A percentile compares a stretch with the other conserved stretches of the same genome.
These are phyloP conservation scores for Mycena galopus DNA, from an alignment of 768 basidiomycete species.

Conservation along the genomic window DNA sequence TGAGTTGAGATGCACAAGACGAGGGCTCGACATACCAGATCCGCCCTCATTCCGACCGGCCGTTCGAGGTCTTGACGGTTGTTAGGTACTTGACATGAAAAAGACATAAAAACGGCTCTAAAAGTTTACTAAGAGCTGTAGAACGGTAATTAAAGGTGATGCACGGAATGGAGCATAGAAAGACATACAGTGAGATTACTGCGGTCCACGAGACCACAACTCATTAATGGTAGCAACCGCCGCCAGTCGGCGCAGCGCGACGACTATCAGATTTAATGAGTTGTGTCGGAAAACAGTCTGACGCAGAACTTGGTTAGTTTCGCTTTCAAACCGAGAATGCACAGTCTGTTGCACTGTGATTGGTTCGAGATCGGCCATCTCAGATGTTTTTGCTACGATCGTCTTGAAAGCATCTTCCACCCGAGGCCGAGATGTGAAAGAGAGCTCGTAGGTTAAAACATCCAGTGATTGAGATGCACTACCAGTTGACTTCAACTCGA, in stretches of 20 bases:
- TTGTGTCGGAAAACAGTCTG: not conserved
- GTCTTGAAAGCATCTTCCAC: too few relatives aligned
- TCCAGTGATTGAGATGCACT: too few relatives aligned
- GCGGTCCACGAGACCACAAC: constrained; percentile 19
- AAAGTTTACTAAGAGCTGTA: constrained; percentile 1
- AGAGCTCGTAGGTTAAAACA: not conserved
- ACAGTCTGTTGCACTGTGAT: not conserved
- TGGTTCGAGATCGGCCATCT: too few relatives aligned
- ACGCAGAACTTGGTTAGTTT: not conserved
- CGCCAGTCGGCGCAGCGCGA: constrained; percentile 8
- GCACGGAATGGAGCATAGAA: not conserved
- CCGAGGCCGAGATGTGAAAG: not conserved
- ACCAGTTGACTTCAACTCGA: too few relatives aligned
- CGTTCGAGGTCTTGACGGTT: constrained; percentile 12
- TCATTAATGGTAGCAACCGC: constrained; percentile 19
- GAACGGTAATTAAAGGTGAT: not conserved
- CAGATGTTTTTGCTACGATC: too few relatives aligned
- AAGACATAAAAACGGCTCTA: constrained; percentile 15
- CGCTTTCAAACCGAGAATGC: not conserved
- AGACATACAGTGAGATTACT: constrained; percentile 7
- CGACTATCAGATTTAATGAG: constrained; percentile 19
- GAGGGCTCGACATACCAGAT: constrained; percentile 4
- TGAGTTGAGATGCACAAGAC: not conserved
- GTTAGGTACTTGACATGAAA: constrained; percentile 13
- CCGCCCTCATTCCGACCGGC: constrained; percentile 18